Evolutionary conservation across 108 stramenopile species (phyloP).

Genomic region (Chaetoceros tenuissimus): DNA sequence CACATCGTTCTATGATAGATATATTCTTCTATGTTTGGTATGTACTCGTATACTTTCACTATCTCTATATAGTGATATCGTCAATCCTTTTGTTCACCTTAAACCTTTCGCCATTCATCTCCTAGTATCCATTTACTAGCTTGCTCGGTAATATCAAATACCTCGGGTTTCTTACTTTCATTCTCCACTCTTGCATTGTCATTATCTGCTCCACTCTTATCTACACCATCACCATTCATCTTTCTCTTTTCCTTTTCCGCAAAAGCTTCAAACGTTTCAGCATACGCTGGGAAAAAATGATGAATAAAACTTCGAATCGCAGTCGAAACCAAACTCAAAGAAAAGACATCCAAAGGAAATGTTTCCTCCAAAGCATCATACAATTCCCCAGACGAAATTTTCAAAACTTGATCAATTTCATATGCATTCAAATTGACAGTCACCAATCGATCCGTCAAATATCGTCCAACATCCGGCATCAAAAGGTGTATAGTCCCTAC

Average conservation of each 20-base stretch:
- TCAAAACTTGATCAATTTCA: conserved; percentile 38
- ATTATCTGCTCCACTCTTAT: background rate
- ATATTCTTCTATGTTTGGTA: no score
- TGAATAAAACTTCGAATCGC: conserved; percentile 79
- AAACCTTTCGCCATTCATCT: no score
- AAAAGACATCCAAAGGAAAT: conserved; percentile 66
- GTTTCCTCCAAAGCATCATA: conserved; percentile 47
- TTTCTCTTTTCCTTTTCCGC: background rate
- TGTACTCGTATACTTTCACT: no score
- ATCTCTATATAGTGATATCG: no score
- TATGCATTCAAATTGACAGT: conserved; percentile 64
- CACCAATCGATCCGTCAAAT: conserved; percentile 65
- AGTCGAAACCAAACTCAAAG: conserved; percentile 67
- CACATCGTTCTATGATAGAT: no score
- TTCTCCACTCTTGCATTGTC: background rate
- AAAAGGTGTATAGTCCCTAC: conserved; percentile 62
- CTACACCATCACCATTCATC: background rate
- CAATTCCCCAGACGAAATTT: conserved; percentile 47
- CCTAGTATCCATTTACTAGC: no score
- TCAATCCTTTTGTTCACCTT: no score
- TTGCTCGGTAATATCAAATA: no score
- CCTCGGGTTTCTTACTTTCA: background rate
- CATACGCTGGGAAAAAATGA: conserved; percentile 82
- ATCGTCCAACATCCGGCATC: conserved; percentile 60
- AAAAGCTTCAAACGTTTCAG: background rate